These are phyloP conservation scores for Boletus eberwhitei DNA, from an alignment of 768 basidiomycete species.

Conservation along the genomic window DNA sequence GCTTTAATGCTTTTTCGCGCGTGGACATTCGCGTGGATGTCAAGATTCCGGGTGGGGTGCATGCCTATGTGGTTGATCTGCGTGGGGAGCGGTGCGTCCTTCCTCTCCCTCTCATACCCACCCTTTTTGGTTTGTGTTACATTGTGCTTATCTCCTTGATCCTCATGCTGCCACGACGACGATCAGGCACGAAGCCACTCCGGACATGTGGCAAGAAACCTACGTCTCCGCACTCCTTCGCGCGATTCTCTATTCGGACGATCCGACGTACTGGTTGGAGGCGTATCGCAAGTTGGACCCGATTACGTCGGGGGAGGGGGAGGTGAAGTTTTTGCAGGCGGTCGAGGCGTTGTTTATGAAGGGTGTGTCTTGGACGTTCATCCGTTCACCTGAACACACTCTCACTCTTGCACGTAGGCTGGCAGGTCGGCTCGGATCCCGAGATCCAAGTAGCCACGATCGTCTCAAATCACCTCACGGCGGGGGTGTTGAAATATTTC, in stretches of 20 bases:
- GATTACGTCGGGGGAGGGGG: constrained; percentile 84
- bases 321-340: constrained; percentile 85
- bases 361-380: constrained; percentile 39
- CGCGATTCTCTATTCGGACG: constrained; percentile 93
- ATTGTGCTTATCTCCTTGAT: neutral
- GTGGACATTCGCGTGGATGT: constrained; percentile 97
- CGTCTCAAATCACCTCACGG: constrained; percentile 94
- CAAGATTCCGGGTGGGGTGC: constrained; percentile 96
- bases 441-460: constrained; percentile 98
- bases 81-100: constrained; percentile 83
- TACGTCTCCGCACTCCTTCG: constrained; percentile 91
- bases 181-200: constrained; percentile 72
- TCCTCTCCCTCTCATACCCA: too few species aligned
- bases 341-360: constrained; percentile 87
- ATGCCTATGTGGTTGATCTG: constrained; percentile 89
- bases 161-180: neutral
- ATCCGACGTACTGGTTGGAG: constrained; percentile 85
- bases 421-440: constrained; percentile 98
- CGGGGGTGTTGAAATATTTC: constrained; percentile 95
- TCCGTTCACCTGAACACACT: too few species aligned
- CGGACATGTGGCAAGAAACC: constrained; percentile 96
- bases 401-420: constrained; percentile 51
- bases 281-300: constrained; percentile 96
- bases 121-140: neutral
- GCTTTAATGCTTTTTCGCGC: constrained; percentile 97